Conservation (phyloP, 768 basidiomycete species). For the Hygrocybe punicea region DNA sequence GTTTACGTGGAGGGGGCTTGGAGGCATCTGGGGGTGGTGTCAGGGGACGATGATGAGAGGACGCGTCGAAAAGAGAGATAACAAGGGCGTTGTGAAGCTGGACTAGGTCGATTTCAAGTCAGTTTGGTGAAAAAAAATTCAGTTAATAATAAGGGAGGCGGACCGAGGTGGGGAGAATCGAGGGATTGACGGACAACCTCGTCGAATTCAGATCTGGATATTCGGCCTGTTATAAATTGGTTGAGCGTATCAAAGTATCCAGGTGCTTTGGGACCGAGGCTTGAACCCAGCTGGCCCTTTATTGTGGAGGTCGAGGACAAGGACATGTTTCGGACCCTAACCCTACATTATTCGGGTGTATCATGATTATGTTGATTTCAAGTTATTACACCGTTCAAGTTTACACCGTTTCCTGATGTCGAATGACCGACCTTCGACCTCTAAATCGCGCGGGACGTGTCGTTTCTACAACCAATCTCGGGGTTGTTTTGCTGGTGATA, state of each 20-base stretch:
- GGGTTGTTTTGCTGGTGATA: constrained; percentile 66
- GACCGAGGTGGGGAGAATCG: constrained; percentile 47
- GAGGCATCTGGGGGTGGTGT: constrained; percentile 67
- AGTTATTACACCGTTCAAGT: too few species aligned
- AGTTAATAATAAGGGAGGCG: constrained; percentile 7
- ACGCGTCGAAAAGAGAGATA: constrained; percentile 79
- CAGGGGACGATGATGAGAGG: constrained; percentile 59
- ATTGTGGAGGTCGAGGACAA: constrained; percentile 71
- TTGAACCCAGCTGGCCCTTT: constrained; percentile 60
- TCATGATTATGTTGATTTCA: too few species aligned
- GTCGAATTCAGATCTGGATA: constrained; percentile 75
- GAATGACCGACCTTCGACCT: constrained; percentile 54
- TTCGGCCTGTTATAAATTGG: constrained; percentile 61
- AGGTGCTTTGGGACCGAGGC: constrained; percentile 58
- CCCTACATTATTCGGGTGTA: background rate
- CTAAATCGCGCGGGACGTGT: constrained; percentile 70
- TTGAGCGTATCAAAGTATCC: constrained; percentile 63
- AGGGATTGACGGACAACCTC: constrained; percentile 61
- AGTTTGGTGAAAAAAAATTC: background rate
- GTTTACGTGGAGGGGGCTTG: constrained; percentile 61
- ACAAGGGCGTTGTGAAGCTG: constrained; percentile 82
- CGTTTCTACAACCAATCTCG: constrained; percentile 58
- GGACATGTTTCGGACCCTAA: constrained; percentile 50
- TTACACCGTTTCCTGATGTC: too few species aligned
- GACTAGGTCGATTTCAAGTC: constrained; percentile 38